These are phyloP conservation scores for Kodamaea restingae DNA, from an alignment of 805 yeast species.

Conservation along the genomic window DNA sequence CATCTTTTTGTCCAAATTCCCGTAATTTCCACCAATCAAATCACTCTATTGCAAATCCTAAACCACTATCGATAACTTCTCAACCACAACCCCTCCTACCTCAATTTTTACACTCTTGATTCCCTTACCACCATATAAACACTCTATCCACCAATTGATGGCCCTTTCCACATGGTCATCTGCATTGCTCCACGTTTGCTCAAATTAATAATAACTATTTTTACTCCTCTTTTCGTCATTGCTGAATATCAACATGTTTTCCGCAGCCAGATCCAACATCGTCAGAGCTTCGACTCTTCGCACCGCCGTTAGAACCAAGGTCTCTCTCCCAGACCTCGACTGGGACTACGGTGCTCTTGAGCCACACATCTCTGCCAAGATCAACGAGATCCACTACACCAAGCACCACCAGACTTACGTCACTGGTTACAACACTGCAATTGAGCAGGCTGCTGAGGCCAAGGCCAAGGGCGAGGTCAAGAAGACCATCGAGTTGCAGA, in stretches of 20 bases:
- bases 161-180: no score
- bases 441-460: conserved; percentile 71
- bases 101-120: neutral
- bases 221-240: neutral
- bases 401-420: conserved; percentile 94
- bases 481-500: conserved; percentile 61
- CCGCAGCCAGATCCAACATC: conserved; percentile 1
- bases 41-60: neutral
- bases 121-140: no score
- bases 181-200: neutral
- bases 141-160: no score
- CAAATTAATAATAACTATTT: neutral
- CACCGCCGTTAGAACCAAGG: conserved; percentile 50
- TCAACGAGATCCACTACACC: conserved; percentile 80
- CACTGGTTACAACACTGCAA: conserved; percentile 74
- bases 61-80: no score
- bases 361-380: conserved; percentile 81
- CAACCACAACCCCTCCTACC: neutral
- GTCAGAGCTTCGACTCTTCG: conserved; percentile 1
- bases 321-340: conserved; percentile 74
- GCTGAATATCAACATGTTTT: neutral
- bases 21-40: neutral
- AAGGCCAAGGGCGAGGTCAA: conserved; percentile 52
- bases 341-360: conserved; percentile 84
- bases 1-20: no score